phyloP scores from a whole-genome alignment of 2,329 filamentous ascomycete species.

The Orbilia brochopaga region DNA sequence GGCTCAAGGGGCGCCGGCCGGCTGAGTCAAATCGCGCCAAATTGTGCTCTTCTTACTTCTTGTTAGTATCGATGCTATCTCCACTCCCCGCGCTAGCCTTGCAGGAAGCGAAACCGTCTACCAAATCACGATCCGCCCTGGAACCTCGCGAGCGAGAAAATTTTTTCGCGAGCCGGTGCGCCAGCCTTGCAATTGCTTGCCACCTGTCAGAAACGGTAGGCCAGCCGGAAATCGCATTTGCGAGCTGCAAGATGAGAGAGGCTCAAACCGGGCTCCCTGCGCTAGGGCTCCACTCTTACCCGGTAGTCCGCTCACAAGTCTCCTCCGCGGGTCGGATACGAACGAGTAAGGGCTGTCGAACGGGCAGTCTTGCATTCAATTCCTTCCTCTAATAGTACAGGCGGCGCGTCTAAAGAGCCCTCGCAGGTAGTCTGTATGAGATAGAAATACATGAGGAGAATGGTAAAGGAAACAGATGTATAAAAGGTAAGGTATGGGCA shows the following conservation, averaged over 20 bases:
- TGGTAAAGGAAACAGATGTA: background rate
- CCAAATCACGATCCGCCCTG: background rate
- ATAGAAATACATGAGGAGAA: background rate
- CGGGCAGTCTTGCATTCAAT: no score
- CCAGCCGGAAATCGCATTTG: background rate
- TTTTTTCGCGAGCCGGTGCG: background rate
- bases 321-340: background rate
- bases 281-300: background rate
- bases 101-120: background rate
- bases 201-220: constrained; percentile 3
- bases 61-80: no score
- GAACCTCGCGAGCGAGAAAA: background rate
- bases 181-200: background rate
- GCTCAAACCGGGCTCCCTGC: background rate
- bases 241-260: background rate
- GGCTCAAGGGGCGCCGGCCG: background rate
- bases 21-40: background rate
- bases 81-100: no score
- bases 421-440: background rate
- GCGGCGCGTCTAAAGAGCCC: no score
- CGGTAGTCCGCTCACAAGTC: background rate
- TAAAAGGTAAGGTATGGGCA: no score
- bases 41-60: no score
- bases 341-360: background rate
- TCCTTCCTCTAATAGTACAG: no score